phyloP scores from a whole-genome alignment of 805 yeast species.

The Ogataea nonfermentans region DNA sequence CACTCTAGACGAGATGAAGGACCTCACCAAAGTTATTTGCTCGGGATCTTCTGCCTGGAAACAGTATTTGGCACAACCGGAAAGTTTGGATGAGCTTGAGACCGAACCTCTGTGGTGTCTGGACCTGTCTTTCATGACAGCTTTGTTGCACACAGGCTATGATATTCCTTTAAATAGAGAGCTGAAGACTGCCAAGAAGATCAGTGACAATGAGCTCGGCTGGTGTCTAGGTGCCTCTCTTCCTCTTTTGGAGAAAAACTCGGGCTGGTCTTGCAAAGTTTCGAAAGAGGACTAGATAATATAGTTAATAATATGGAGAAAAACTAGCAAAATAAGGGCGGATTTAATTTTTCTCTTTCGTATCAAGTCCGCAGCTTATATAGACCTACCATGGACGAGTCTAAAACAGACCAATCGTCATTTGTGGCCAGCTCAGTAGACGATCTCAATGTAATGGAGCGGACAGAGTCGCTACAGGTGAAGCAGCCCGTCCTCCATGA shows the following conservation, averaged over 20 bases:
- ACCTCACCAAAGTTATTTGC: slow-evolving; percentile 81
- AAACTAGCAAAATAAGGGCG: background rate
- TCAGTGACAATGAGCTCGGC: slow-evolving; percentile 87
- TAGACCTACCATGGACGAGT: slow-evolving; percentile 1
- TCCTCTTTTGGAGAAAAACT: slow-evolving; percentile 69
- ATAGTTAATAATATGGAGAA: slow-evolving; percentile 2
- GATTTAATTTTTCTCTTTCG: too few relatives aligned
- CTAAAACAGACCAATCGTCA: background rate
- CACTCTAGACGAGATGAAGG: slow-evolving; percentile 79
- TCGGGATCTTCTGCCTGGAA: slow-evolving; percentile 78
- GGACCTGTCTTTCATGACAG: slow-evolving; percentile 86
- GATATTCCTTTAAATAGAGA: slow-evolving; percentile 90
- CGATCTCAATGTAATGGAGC: slow-evolving; percentile 4
- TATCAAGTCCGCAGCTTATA: too few relatives aligned
- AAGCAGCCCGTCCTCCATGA: slow-evolving; percentile 32
- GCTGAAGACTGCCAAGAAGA: slow-evolving; percentile 86
- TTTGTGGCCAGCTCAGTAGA: background rate
- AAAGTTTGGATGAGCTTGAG: slow-evolving; percentile 61
- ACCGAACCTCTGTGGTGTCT: slow-evolving; percentile 93
- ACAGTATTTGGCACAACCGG: slow-evolving; percentile 59
- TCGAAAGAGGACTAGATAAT: slow-evolving; percentile 21
- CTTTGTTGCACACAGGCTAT: slow-evolving; percentile 93
- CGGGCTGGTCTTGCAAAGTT: slow-evolving; percentile 70
- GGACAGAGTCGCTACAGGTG: slow-evolving; percentile 22
- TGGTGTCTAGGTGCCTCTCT: slow-evolving; percentile 99